Evolutionary conservation across 345 rosid species (phyloP).

Genomic region (Populus euphratica): DNA sequence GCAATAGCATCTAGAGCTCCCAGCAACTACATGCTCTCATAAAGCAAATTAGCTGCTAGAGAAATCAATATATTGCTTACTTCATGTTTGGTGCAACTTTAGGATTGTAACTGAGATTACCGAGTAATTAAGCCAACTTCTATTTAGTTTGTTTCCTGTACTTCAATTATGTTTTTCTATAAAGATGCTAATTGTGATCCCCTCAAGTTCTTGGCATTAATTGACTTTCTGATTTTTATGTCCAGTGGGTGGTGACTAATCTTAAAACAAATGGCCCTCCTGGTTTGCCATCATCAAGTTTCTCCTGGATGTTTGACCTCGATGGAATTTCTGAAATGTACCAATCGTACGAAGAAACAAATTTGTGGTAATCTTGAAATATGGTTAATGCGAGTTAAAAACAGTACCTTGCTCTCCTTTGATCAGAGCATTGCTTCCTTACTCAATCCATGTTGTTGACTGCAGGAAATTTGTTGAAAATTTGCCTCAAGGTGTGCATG

Average conservation of each 20-base stretch:
- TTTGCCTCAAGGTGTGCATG: slow-evolving; percentile 81
- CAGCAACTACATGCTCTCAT: neutral
- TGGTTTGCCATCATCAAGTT: slow-evolving; percentile 45
- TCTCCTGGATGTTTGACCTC: slow-evolving; percentile 83
- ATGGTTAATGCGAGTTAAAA: neutral
- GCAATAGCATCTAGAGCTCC: neutral
- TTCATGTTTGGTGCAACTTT: neutral
- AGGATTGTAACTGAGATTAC: neutral
- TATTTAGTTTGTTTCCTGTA: neutral
- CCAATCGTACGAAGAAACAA: slow-evolving; percentile 82
- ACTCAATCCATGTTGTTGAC: slow-evolving; percentile 1
- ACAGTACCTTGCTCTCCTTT: neutral
- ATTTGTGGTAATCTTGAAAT: slow-evolving; percentile 58
- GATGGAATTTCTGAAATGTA: slow-evolving; percentile 76
- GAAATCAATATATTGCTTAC: neutral
- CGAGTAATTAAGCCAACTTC: neutral
- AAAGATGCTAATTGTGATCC: neutral
- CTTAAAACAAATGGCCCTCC: slow-evolving; percentile 43
- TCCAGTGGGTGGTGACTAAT: slow-evolving; percentile 91
- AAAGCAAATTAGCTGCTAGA: neutral
- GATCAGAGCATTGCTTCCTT: neutral
- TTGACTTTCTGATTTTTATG: slow-evolving; percentile 11
- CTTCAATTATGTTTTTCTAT: neutral
- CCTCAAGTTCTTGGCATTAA: slow-evolving; percentile 1
- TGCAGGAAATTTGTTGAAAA: slow-evolving; percentile 80